Evolutionary conservation across 495 filamentous ascomycete species (phyloP).

Genomic region (Lindgomyces ingoldianus): DNA sequence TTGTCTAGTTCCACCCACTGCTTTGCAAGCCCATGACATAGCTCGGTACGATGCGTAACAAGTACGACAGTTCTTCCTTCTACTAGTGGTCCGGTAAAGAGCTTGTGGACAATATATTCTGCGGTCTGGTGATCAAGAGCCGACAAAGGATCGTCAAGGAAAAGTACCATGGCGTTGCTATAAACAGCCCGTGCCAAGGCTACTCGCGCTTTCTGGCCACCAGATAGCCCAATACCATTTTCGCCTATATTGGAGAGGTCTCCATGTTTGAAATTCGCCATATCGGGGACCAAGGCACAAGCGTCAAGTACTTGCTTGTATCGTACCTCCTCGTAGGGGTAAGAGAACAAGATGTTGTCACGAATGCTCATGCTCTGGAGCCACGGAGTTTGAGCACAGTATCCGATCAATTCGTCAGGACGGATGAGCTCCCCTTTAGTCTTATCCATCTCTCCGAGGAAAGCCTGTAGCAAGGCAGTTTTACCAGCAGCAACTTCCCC

Average conservation of each 20-base stretch:
- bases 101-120: conserved; percentile 66
- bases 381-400: conserved; percentile 86
- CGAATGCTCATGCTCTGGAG: conserved; percentile 87
- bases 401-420: conserved; percentile 71
- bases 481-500: conserved; percentile 82
- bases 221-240: conserved; percentile 47
- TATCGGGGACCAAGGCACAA: conserved; percentile 45
- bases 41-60: conserved; percentile 75
- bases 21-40: conserved; percentile 64
- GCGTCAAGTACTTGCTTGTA: conserved; percentile 51
- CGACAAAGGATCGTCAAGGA: conserved; percentile 48
- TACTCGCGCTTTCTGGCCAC: conserved; percentile 47
- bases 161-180: conserved; percentile 41
- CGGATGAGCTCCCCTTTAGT: conserved; percentile 58
- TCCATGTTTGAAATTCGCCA: conserved; percentile 45
- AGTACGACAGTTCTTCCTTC: conserved; percentile 65
- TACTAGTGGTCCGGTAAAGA: conserved; percentile 65
- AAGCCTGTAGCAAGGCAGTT: conserved; percentile 73
- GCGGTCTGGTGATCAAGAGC: conserved; percentile 72
- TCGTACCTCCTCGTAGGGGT: conserved; percentile 63
- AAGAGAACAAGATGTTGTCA: conserved; percentile 79
- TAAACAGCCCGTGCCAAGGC: conserved; percentile 48
- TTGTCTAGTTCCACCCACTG: conserved; percentile 67
- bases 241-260: conserved; percentile 48
- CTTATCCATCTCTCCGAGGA: conserved; percentile 77